Evolutionary conservation across 352 stramenopile genomes (phyloP).

Genomic region (Phytophthora sansomeana): DNA sequence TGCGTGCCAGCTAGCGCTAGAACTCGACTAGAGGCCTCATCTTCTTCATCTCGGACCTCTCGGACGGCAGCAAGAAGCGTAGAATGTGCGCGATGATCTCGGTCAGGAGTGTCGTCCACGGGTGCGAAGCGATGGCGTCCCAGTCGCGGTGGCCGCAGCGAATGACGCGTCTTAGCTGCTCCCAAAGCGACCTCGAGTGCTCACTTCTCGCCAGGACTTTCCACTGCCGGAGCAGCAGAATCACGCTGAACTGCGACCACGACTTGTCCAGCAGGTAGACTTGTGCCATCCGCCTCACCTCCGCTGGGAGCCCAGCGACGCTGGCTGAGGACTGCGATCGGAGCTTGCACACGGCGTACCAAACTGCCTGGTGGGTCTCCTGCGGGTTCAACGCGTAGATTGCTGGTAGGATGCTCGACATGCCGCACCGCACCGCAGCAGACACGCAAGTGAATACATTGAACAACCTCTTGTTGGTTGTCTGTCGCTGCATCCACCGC

Average conservation of each 20-base stretch:
- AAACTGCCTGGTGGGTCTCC: slow-evolving; percentile 15
- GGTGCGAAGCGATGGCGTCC: slow-evolving; percentile 5
- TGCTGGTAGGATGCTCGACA: slow-evolving; percentile 5
- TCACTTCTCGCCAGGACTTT: slow-evolving; percentile 4
- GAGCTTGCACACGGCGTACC: slow-evolving; percentile 18
- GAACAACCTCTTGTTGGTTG: slow-evolving; percentile 14
- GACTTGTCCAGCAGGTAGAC: slow-evolving; percentile 1
- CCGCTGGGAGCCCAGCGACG: neutral
- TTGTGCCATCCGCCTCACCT: neutral
- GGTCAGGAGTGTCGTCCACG: slow-evolving; percentile 9
- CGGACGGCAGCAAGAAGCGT: slow-evolving; percentile 11
- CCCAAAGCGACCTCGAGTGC: neutral
- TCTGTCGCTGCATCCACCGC: slow-evolving; percentile 19
- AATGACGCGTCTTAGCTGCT: neutral
- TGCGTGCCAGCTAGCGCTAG: no score
- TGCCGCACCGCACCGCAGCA: slow-evolving; percentile 11
- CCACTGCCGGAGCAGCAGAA: slow-evolving; percentile 6
- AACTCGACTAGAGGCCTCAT: slow-evolving; percentile 6
- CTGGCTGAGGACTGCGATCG: neutral
- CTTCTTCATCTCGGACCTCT: neutral
- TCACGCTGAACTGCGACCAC: neutral
- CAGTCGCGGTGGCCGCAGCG: slow-evolving; percentile 5
- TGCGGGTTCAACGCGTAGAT: slow-evolving; percentile 23
- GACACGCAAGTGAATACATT: slow-evolving; percentile 24
- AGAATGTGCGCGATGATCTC: slow-evolving; percentile 3